Conservation (phyloP, 768 basidiomycete species). For the Leccinum truebloodii region DNA sequence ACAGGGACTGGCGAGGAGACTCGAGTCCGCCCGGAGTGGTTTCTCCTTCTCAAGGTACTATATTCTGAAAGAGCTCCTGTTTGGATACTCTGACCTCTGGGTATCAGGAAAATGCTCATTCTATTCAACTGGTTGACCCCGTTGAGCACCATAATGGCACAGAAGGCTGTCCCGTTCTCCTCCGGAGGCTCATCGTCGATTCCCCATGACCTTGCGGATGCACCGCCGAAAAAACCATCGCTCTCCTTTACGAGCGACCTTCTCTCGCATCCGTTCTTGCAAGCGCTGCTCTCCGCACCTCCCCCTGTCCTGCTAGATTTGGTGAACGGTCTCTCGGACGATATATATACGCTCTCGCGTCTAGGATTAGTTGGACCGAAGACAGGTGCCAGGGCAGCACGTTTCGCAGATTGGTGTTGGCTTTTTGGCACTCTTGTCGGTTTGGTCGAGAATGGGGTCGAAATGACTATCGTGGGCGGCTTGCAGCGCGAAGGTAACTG, state of each 20-base stretch:
- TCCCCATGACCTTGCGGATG: slow-evolving; percentile 24
- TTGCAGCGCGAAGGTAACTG: slow-evolving; percentile 61
- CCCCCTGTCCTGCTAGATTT: slow-evolving; percentile 83
- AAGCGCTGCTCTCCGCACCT: slow-evolving; percentile 74
- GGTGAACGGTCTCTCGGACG: slow-evolving; percentile 72
- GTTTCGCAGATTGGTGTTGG: slow-evolving; percentile 88
- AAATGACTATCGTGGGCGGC: slow-evolving; percentile 66
- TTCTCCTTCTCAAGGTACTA: slow-evolving; percentile 75
- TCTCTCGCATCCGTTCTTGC: slow-evolving; percentile 62
- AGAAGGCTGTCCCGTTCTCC: slow-evolving; percentile 66
- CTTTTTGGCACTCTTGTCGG: slow-evolving; percentile 75
- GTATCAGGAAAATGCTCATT: slow-evolving; percentile 69
- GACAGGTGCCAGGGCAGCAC: slow-evolving; percentile 66
- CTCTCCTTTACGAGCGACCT: slow-evolving; percentile 21
- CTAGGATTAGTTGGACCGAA: slow-evolving; percentile 68
- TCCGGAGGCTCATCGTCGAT: slow-evolving; percentile 31
- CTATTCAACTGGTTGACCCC: slow-evolving; percentile 86
- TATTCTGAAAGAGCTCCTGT: slow-evolving; percentile 7
- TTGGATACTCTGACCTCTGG: slow-evolving; percentile 6
- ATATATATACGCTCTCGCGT: slow-evolving; percentile 72
- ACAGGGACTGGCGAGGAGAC: slow-evolving; percentile 53
- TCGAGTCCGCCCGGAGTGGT: slow-evolving; percentile 54
- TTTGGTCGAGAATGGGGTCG: slow-evolving; percentile 81
- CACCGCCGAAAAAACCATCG: slow-evolving; percentile 7
- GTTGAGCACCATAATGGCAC: slow-evolving; percentile 66